Evolutionary conservation across 164 flowering plant species (phyloP).

Genomic region (Tetracentron sinense): DNA sequence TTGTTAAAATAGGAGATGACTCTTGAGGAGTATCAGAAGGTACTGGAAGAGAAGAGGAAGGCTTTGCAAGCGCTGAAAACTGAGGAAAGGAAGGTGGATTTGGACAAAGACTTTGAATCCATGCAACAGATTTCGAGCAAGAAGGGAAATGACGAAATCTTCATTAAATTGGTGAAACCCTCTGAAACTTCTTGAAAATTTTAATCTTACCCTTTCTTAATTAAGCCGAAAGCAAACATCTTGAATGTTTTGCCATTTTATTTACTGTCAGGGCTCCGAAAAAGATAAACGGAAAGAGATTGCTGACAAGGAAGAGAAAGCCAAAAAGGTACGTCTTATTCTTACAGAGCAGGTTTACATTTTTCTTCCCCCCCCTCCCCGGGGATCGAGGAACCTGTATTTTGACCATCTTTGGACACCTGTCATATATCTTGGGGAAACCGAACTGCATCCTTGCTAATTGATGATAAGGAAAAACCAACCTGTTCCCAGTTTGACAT

Average conservation of each 20-base stretch:
- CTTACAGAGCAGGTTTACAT: neutral
- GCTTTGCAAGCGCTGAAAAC: constrained; percentile 55
- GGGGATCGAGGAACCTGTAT: neutral
- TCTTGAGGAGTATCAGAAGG: constrained; percentile 78
- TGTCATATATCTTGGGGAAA: too few relatives aligned
- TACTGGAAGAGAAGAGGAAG: constrained; percentile 86
- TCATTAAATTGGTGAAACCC: constrained; percentile 64
- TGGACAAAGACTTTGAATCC: constrained; percentile 63
- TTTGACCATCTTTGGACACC: too few relatives aligned
- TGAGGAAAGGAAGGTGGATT: constrained; percentile 75
- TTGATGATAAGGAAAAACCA: too few relatives aligned
- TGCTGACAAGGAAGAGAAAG: constrained; percentile 68
- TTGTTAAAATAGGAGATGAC: constrained; percentile 70
- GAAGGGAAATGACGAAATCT: constrained; percentile 69
- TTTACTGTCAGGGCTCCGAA: constrained; percentile 57
- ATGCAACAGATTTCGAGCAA: constrained; percentile 79
- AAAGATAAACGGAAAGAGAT: constrained; percentile 71
- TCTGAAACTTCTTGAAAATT: neutral
- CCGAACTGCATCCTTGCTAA: too few relatives aligned
- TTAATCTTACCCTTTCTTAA: neutral
- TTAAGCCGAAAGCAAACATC: neutral
- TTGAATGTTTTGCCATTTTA: neutral
- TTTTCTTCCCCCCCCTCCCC: neutral
- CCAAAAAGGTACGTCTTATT: constrained; percentile 57
- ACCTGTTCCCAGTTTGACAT: too few relatives aligned